Evolutionary conservation across 805 yeast genomes (phyloP), one percentile per base, ranked within the genome.

Genomic region (Candida michaelii): DNA sequence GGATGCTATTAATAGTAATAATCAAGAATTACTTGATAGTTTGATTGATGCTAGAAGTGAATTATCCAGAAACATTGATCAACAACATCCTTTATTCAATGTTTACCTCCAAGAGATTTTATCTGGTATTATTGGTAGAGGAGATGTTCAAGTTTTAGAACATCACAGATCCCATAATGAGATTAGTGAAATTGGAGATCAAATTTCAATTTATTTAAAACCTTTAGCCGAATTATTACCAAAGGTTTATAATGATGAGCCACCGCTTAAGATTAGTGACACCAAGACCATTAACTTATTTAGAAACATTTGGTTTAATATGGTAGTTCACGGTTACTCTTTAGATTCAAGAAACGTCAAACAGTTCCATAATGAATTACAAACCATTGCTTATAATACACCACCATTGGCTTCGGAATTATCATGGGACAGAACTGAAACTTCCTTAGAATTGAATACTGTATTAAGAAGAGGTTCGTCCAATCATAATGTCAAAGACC

Each of bases 261-360:
- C 57, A 4, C 80, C 85, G 0, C 74, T 54, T 60, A 50, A 55
- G 16, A 63, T 65, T 13, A 52, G 58, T 7, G 79, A 83, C 48
- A 77, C 78, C 30, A 67, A 66, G 1, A 66, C 80, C 1, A 66
- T 80, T 36, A 73, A 76, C 35, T 67, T 82, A 45, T 88, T 91
- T 69, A 77, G 95, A 56, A 85, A 93, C 61, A 80, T 89, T 33
- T 93, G 99, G 99, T 89, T 88, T 61, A 93, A 91, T 56, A 71
- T 93, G 74, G 91, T 83, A 3, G 85, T 90, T 19, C 96, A 93
- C 62, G 99, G 99, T 0, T 89, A 82, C 58, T 76, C 80, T n/a
- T 70, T 71, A 42, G 71, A 71, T 27, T 81, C 93, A 0, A 68
- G 70, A 11, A 67, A 82, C 55, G 74, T 79, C 12, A 63, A 65